Percentiles rank a stretch among this genome's conserved stretches.
Conservation (phyloP, 2,329 filamentous ascomycete genomes). For the Penicillium sp. region DNA sequence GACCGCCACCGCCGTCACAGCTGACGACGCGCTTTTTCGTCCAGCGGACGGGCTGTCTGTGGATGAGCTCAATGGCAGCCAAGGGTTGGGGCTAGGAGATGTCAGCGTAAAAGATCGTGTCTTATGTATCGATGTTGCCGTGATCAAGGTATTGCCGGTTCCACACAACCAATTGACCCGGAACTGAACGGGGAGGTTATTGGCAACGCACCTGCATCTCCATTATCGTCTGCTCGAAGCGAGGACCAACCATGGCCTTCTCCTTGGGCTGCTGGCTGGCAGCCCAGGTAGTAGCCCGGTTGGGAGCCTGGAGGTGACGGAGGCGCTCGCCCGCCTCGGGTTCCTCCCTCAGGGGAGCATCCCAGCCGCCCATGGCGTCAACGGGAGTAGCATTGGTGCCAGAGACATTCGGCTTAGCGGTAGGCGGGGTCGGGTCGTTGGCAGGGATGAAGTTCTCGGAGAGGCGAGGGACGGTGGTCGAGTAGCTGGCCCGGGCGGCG, state of each 20-base stretch:
- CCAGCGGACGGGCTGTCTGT: conserved; percentile 92
- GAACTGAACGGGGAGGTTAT: too few relatives aligned
- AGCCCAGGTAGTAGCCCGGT: conserved; percentile 73
- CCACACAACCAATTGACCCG: conserved; percentile 6
- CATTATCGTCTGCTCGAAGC: conserved; percentile 96
- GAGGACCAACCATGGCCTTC: conserved; percentile 80
- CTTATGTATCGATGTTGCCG: too few relatives aligned
- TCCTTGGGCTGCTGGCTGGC: conserved; percentile 71
- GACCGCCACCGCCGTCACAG: conserved; percentile 87
- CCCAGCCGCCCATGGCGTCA: too few relatives aligned
- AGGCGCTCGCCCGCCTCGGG: conserved; percentile 48
- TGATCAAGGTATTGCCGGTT: too few relatives aligned
- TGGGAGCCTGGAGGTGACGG: conserved; percentile 69
- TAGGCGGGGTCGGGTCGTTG: conserved; percentile 52
- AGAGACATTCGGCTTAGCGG: conserved; percentile 52
- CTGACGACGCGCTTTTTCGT: conserved; percentile 70
- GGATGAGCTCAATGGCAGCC: conserved; percentile 92
- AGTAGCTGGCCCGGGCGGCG: conserved; percentile 37
- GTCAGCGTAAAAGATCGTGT: too few relatives aligned
- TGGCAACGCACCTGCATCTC: conserved; percentile 79
- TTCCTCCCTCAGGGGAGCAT: conserved; percentile 49
- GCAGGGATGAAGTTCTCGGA: conserved; percentile 39
- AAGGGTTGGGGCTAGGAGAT: too few relatives aligned
- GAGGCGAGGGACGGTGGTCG: conserved; percentile 33
- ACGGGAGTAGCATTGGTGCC: conserved; percentile 56